Conservation (phyloP, 768 basidiomycete genomes). For the Grammothele lineata region DNA sequence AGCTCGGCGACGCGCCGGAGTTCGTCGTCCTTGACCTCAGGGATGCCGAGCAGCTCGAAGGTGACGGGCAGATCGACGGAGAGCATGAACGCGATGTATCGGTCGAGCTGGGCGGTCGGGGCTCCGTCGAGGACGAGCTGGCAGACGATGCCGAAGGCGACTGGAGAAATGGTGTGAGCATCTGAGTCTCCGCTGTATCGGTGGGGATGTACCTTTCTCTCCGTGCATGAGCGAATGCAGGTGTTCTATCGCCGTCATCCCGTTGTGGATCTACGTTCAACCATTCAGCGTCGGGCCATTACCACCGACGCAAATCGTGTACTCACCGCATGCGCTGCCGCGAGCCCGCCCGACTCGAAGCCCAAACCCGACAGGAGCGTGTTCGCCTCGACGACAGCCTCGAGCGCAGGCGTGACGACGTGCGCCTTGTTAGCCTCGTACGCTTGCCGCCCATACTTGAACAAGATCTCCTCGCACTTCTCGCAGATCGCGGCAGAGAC, state of each 20-base stretch:
- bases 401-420: conserved; percentile 27
- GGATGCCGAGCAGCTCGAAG: conserved; percentile 26
- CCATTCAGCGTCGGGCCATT: neutral
- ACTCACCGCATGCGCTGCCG: conserved; percentile 29
- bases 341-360: conserved; percentile 29
- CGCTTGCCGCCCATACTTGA: conserved; percentile 28
- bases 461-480: conserved; percentile 32
- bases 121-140: conserved; percentile 27
- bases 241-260: conserved; percentile 27
- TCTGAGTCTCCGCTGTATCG: neutral
- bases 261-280: conserved; percentile 26
- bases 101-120: conserved; percentile 22
- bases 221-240: conserved; percentile 27
- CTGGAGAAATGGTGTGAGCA: conserved; percentile 5
- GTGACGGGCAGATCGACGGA: conserved; percentile 28
- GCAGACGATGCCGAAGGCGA: conserved; percentile 27
- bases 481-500: conserved; percentile 25
- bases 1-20: conserved; percentile 24
- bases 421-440: conserved; percentile 27
- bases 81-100: conserved; percentile 27
- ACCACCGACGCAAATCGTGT: neutral
- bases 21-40: conserved; percentile 25
- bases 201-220: conserved; percentile 21
- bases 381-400: conserved; percentile 31
- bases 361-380: conserved; percentile 28